Percentiles rank a stretch among this genome's conserved stretches.
These are phyloP conservation scores for Mycena rosella DNA, from an alignment of 768 basidiomycete genomes.

Conservation along the genomic window DNA sequence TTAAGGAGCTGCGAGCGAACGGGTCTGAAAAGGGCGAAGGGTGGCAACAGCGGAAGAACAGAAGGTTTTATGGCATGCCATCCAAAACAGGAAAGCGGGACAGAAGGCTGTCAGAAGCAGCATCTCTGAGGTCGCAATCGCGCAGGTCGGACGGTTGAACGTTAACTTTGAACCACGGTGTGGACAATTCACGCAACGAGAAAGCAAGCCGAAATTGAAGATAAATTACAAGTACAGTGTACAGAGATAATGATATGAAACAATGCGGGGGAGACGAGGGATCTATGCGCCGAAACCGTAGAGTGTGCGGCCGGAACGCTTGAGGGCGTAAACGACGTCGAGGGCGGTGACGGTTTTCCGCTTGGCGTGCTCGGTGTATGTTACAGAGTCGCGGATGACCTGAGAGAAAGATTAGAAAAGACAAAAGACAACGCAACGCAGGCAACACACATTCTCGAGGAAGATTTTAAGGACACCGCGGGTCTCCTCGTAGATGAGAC, in stretches of 20 bases:
- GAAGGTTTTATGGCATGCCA: too few relatives aligned
- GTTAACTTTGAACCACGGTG: too few relatives aligned
- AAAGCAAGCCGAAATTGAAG: conserved; percentile 6
- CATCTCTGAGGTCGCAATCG: too few relatives aligned
- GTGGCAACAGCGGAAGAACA: too few relatives aligned
- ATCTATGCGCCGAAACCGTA: conserved; percentile 92
- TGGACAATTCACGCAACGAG: neutral
- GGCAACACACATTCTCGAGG: conserved; percentile 82
- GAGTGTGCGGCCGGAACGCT: conserved; percentile 88
- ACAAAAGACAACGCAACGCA: neutral
- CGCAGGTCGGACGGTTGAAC: too few relatives aligned
- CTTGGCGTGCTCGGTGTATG: conserved; percentile 99
- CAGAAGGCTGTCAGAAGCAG: too few relatives aligned
- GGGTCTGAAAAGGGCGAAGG: too few relatives aligned
- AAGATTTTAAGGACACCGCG: conserved; percentile 96
- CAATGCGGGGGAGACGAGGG: conserved; percentile 13
- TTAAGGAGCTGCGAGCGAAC: too few relatives aligned
- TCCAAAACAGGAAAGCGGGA: too few relatives aligned
- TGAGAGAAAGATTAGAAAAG: conserved; percentile 42
- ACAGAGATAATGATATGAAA: conserved; percentile 34
- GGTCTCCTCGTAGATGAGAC: conserved; percentile 96
- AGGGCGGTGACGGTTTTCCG: conserved; percentile 95
- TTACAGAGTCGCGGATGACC: conserved; percentile 97
- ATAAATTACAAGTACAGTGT: conserved; percentile 31
- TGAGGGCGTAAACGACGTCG: conserved; percentile 91